phyloP scores from a whole-genome alignment of 2,329 filamentous ascomycete species.

The Exophiala sideris region DNA sequence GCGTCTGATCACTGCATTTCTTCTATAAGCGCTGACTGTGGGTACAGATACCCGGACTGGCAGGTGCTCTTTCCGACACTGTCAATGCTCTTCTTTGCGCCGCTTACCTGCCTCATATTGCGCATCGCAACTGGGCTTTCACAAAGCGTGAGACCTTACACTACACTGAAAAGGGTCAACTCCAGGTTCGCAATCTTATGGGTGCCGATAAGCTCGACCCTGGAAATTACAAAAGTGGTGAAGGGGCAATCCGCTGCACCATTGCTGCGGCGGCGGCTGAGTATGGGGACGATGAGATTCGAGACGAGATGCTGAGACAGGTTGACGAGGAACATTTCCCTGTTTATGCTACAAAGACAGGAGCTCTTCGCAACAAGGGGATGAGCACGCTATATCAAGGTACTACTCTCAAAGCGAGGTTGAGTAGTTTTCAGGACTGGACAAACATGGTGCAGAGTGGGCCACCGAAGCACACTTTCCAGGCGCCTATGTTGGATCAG shows the following conservation, averaged over 20 bases:
- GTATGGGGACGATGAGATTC: slow-evolving; percentile 18
- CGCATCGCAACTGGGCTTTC: slow-evolving; percentile 25
- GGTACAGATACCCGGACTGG: slow-evolving; percentile 15
- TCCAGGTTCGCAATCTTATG: slow-evolving; percentile 16
- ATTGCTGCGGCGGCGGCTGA: slow-evolving; percentile 15
- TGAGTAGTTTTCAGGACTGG: slow-evolving; percentile 18
- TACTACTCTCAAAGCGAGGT: slow-evolving; percentile 1
- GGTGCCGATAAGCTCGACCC: slow-evolving; percentile 25
- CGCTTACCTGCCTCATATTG: slow-evolving; percentile 20
- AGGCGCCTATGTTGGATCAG: slow-evolving; percentile 12
- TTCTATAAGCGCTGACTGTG: background rate
- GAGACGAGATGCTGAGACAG: slow-evolving; percentile 11
- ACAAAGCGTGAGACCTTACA: slow-evolving; percentile 16
- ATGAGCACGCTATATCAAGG: slow-evolving; percentile 11
- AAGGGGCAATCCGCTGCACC: slow-evolving; percentile 12
- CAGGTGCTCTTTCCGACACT: slow-evolving; percentile 17
- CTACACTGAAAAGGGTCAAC: slow-evolving; percentile 11
- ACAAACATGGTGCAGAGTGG: slow-evolving; percentile 10
- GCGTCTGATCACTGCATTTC: background rate
- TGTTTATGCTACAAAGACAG: slow-evolving; percentile 9
- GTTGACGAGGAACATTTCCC: slow-evolving; percentile 22
- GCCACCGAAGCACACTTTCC: slow-evolving; percentile 3
- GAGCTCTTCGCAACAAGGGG: slow-evolving; percentile 17
- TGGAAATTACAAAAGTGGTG: slow-evolving; percentile 22
- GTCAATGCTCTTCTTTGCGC: slow-evolving; percentile 22